Evolutionary conservation across 163 green algal species (phyloP).

Genomic region (Prototheca cutis): DNA sequence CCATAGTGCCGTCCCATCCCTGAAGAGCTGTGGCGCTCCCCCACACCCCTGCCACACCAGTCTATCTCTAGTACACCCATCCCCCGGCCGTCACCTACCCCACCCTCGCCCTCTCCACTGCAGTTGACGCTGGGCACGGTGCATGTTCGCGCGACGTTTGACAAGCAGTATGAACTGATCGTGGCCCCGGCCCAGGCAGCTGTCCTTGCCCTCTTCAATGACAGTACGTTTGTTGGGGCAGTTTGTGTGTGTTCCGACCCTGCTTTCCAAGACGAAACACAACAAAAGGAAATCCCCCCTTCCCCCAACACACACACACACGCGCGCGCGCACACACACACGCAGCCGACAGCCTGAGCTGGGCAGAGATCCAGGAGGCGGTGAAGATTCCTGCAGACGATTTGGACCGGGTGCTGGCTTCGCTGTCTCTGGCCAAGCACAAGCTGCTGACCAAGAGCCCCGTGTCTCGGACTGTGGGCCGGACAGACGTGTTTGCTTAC

Average conservation of each 20-base stretch:
- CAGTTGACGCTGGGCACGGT: slow-evolving; percentile 41
- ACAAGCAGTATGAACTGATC: slow-evolving; percentile 78
- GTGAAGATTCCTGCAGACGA: slow-evolving; percentile 86
- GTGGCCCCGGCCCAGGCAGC: slow-evolving; percentile 77
- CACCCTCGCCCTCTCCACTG: not conserved
- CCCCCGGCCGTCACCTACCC: no score
- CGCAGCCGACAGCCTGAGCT: no score
- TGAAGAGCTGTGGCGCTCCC: no score
- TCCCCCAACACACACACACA: no score
- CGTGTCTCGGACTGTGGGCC: slow-evolving; percentile 53
- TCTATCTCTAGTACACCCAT: no score
- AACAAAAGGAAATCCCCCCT: no score
- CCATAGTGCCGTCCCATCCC: no score
- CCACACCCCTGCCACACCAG: no score
- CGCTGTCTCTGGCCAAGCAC: slow-evolving; percentile 82
- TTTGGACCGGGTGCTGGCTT: slow-evolving; percentile 72
- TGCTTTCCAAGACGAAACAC: no score
- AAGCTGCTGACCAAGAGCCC: slow-evolving; percentile 87
- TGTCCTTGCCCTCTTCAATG: slow-evolving; percentile 63
- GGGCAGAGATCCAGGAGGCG: slow-evolving; percentile 68
- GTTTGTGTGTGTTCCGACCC: no score
- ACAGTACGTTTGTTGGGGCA: no score
- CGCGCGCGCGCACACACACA: no score
- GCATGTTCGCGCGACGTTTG: slow-evolving; percentile 73
- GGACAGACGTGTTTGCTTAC: slow-evolving; percentile 78